These are phyloP conservation scores for Ceratocystis ficicola DNA, from an alignment of 2,329 filamentous ascomycete species.

Conservation along the genomic window DNA sequence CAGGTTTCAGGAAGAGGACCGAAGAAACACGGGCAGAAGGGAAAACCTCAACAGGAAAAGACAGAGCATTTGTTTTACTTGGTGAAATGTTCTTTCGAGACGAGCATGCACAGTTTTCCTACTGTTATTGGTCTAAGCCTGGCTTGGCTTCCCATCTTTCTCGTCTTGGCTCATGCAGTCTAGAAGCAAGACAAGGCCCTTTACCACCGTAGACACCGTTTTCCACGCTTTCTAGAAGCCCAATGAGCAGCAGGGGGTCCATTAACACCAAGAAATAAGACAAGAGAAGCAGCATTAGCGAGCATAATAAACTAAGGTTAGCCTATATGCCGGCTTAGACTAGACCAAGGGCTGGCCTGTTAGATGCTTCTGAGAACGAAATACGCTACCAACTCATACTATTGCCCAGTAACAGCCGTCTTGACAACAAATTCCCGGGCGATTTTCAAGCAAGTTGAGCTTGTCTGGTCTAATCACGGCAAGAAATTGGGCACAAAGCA, in stretches of 20 bases:
- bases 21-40: background rate
- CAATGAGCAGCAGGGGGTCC: background rate
- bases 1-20: background rate
- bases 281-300: slow-evolving; percentile 1
- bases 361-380: background rate
- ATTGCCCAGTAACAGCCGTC: background rate
- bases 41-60: background rate
- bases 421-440: background rate
- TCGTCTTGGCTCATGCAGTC: background rate
- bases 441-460: too few relatives aligned
- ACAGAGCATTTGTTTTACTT: background rate
- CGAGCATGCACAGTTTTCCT: background rate
- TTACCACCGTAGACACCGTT: background rate
- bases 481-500: background rate
- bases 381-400: background rate
- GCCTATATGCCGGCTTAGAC: background rate
- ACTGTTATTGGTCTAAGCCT: background rate
- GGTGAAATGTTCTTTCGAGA: background rate
- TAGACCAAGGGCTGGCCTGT: background rate
- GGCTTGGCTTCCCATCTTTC: background rate
- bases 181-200: background rate
- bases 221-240: slow-evolving; percentile 7
- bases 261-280: slow-evolving; percentile 4
- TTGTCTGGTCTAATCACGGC: background rate
- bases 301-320: slow-evolving; percentile 9